These are phyloP conservation scores for Clathrus columnatus DNA, from an alignment of 768 basidiomycete species.

Conservation along the genomic window DNA sequence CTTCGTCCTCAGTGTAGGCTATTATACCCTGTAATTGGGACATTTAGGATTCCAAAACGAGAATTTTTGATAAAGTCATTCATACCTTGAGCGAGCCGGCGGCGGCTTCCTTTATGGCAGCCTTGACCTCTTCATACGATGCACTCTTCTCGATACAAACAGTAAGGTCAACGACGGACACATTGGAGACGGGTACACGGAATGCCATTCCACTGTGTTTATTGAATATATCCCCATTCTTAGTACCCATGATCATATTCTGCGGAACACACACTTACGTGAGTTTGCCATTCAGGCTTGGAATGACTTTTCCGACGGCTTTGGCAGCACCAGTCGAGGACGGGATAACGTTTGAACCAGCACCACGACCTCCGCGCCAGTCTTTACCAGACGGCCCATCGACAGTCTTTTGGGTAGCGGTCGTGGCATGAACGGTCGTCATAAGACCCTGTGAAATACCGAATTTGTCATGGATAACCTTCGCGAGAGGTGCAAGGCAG, in stretches of 20 bases:
- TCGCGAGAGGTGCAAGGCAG: conserved; percentile 98
- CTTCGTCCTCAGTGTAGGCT: conserved; percentile 86
- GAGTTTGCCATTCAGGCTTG: conserved; percentile 92
- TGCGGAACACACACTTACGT: conserved; percentile 48
- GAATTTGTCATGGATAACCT: conserved; percentile 95
- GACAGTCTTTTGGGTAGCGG: conserved; percentile 91
- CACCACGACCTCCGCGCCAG: conserved; percentile 95
- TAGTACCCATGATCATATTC: not conserved
- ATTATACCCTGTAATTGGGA: conserved; percentile 46
- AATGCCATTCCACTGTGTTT: conserved; percentile 73
- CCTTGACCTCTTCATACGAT: conserved; percentile 87
- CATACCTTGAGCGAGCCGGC: conserved; percentile 41
- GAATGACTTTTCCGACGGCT: conserved; percentile 98
- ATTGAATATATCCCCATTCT: not conserved
- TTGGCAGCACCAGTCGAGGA: conserved; percentile 99
- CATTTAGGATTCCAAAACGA: conserved; percentile 14
- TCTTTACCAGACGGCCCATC: conserved; percentile 94
- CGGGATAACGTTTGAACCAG: conserved; percentile 98
- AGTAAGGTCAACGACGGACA: conserved; percentile 97
- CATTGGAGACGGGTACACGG: conserved; percentile 94
- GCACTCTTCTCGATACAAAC: conserved; percentile 83
- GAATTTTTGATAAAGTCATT: not conserved
- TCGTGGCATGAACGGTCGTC: conserved; percentile 97
- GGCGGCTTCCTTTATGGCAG: conserved; percentile 69
- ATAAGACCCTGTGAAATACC: conserved; percentile 95